Evolutionary conservation across 1,139 yeast species (phyloP), one percentile per base, ranked within the genome.

Genomic region (Yamadazyma trypodendri): DNA sequence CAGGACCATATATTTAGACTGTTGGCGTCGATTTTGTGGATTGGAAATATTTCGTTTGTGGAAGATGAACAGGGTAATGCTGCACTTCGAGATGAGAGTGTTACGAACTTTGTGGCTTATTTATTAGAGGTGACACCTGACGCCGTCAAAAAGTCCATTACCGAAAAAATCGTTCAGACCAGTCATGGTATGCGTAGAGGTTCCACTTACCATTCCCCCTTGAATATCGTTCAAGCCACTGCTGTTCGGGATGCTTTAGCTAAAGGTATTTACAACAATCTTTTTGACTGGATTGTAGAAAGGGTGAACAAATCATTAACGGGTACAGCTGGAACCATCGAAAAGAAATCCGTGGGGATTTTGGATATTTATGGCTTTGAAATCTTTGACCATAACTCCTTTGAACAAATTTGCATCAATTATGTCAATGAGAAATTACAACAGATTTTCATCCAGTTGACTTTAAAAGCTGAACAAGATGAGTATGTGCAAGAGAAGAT

Each of bases 291-390:
- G 97, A 89, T 94, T 52, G 97, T 94, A n/a, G 88, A 75, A 40
- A 79, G 98, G 57, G 96, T 94, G 34, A 94, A 94, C 59, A 63
- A 71, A 36, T 86, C 97, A 0, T 58, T 72, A 33, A 52, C 56
- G 34, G 72, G 70, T 3, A 14, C 49, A 6, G 70, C 72, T 31
- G 65, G 76, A 8, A 63, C 72, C 32, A 16, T 42, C 14, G 66
- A 69, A 33, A 77, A 77, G 29, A 87, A 84, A 60, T 61, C 65
- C 0, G 83, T 94, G 54, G 99, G 99, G 48, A 94, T 94, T 55
- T 74, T 94, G 55, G 99, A 94, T 77, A 94, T 94, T 50, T 94
- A 94, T 58, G 99, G 99, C 7, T 94, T 94, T 66, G 99, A 94
- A 61, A 92, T 94, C 56, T 94, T 94, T 56, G 97, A 92, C 40